These are phyloP conservation scores for Suillus weaverae DNA, from an alignment of 768 basidiomycete genomes.

Conservation along the genomic window DNA sequence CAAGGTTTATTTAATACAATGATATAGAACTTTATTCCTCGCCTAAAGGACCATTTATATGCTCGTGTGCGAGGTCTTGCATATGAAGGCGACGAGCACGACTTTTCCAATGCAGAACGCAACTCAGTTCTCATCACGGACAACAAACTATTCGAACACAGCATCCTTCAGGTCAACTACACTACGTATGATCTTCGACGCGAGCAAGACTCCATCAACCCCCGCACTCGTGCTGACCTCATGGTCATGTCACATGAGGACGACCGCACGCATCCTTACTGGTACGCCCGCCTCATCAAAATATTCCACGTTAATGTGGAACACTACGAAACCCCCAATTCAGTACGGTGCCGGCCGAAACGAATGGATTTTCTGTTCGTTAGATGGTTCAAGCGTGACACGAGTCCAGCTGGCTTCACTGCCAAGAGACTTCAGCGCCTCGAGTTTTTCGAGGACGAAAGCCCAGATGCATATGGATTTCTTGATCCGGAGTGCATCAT, in stretches of 20 bases:
- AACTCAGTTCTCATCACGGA: slow-evolving; percentile 22
- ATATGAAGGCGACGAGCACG: slow-evolving; percentile 15
- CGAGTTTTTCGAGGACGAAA: slow-evolving; percentile 35
- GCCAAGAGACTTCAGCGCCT: slow-evolving; percentile 34
- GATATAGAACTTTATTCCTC: slow-evolving; percentile 31
- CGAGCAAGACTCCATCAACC: slow-evolving; percentile 29
- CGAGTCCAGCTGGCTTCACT: slow-evolving; percentile 25
- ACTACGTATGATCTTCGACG: slow-evolving; percentile 30
- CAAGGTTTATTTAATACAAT: no score
- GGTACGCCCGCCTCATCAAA: slow-evolving; percentile 38
- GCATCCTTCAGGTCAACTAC: slow-evolving; percentile 31
- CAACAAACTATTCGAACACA: slow-evolving; percentile 35
- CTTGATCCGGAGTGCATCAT: slow-evolving; percentile 44
- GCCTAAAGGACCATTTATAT: slow-evolving; percentile 13
- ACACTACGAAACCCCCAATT: neutral
- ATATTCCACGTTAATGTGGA: slow-evolving; percentile 26
- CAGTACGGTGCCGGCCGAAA: slow-evolving; percentile 4
- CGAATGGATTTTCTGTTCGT: slow-evolving; percentile 45
- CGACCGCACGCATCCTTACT: slow-evolving; percentile 31
- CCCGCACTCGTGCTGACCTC: slow-evolving; percentile 32
- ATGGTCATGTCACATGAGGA: slow-evolving; percentile 33
- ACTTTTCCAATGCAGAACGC: slow-evolving; percentile 25
- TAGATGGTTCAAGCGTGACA: slow-evolving; percentile 36
- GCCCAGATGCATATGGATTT: slow-evolving; percentile 42
- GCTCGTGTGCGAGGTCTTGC: neutral